Evolutionary conservation across 805 yeast genomes (phyloP).

Genomic region (Wickerhamiella dianesei): DNA sequence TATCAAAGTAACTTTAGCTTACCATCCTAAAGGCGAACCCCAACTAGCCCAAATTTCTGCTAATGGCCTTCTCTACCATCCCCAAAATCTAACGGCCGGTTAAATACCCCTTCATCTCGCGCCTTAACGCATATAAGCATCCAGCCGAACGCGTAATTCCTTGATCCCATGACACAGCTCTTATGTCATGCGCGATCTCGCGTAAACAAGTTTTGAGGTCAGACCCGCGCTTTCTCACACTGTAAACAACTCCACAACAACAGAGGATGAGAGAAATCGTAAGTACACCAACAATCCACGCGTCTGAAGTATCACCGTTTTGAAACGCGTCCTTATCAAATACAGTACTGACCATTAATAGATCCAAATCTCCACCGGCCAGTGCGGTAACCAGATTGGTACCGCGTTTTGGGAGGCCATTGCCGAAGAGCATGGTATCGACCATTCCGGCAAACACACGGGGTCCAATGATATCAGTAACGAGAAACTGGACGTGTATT

Average conservation of each 20-base stretch:
- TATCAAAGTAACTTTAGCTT: too few species aligned
- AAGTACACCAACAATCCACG: constrained; percentile 6
- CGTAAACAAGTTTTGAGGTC: background rate
- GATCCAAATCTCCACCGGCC: constrained; percentile 96
- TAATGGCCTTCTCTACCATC: too few species aligned
- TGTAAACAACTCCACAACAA: background rate
- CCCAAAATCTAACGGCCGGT: too few species aligned
- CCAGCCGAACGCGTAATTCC: too few species aligned
- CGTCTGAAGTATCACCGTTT: background rate
- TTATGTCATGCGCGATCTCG: too few species aligned
- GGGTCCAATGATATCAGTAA: constrained; percentile 21
- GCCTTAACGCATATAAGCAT: too few species aligned
- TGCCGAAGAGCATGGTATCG: constrained; percentile 30
- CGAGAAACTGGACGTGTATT: constrained; percentile 64
- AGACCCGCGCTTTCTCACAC: background rate
- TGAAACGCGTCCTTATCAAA: background rate
- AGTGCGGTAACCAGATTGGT: constrained; percentile 94
- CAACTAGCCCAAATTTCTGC: too few species aligned
- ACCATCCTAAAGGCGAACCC: too few species aligned
- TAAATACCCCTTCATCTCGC: too few species aligned
- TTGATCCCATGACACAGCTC: too few species aligned
- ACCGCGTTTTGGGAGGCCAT: constrained; percentile 32
- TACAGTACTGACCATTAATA: constrained; percentile 3
- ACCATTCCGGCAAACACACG: constrained; percentile 23
- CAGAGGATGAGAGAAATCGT: constrained; percentile 22